These are phyloP conservation scores for Danielia oregonensis DNA, from an alignment of 805 yeast genomes.

Conservation along the genomic window DNA sequence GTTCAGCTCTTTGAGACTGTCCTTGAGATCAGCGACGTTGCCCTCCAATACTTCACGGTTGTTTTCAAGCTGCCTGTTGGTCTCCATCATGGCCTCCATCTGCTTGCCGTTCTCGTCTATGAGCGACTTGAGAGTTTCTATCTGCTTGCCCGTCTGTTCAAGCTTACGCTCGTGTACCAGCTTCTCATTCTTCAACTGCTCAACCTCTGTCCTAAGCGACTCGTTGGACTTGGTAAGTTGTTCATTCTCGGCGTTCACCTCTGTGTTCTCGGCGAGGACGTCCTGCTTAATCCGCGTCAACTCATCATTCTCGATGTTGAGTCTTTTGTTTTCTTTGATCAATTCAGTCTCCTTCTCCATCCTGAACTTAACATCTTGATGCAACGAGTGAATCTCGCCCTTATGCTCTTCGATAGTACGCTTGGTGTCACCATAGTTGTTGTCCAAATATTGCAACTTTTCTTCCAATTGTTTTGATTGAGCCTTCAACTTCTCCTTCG, in stretches of 20 bases:
- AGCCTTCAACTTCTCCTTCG: conserved; percentile 6
- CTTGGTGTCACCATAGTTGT: conserved; percentile 22
- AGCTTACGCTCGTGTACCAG: conserved; percentile 35
- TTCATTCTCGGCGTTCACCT: conserved; percentile 41
- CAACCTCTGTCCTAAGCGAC: conserved; percentile 24
- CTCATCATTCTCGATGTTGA: conserved; percentile 58
- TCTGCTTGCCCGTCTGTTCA: conserved; percentile 41
- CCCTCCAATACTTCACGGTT: conserved; percentile 29
- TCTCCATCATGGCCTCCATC: conserved; percentile 47
- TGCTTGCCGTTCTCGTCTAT: conserved; percentile 60
- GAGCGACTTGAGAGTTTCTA: conserved; percentile 52
- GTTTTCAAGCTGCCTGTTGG: conserved; percentile 23
- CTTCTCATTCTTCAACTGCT: conserved; percentile 32
- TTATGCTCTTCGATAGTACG: conserved; percentile 29
- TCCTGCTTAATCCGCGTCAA: conserved; percentile 21
- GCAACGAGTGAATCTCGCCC: conserved; percentile 52
- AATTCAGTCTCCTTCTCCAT: conserved; percentile 64
- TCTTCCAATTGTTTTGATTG: conserved; percentile 21
- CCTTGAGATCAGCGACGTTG: conserved; percentile 24
- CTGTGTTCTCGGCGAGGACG: conserved; percentile 30
- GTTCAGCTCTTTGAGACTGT: conserved; percentile 24
- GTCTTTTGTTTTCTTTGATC: conserved; percentile 58
- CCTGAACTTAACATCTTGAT: conserved; percentile 49
- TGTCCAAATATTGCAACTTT: conserved; percentile 20
- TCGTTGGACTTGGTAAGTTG: conserved; percentile 29